Base-by-base conservation (phyloP, 1,139 yeast genomes). In the Candida sanyaensis region DNA sequence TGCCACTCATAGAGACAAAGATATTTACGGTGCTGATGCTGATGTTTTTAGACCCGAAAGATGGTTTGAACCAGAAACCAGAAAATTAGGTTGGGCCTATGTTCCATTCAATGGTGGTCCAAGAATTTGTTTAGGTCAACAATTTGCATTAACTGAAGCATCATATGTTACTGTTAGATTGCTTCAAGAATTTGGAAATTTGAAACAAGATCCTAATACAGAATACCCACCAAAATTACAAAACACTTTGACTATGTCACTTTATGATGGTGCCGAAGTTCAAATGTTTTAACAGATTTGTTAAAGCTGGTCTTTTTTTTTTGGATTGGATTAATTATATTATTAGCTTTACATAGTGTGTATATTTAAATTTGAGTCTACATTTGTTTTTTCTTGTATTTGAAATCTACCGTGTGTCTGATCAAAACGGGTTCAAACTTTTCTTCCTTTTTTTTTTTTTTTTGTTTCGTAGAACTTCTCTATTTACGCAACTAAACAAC, bases 1-100 rank as follows among this genome's bases (percentile, higher is more conserved):
- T 52, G 55, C 68, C 24, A 64, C 72, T 53, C 86, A 81, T 52
- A 66, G 81, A 46, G 62, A 66, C 47, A 53, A 54, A 37, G 55
- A 55, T 8, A 58, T 63, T 51, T 81, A 77, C 64, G 85, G 84
- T 23, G 59, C 68, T 34, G 81, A 78, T 50, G 73, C 77, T n/a
- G 55, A 60, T 10, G 65, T 48, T 30, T 79, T 72, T 61, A 64
- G 71, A 33, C 84, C 84, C 3, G 81, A 76, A 49, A 68, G 84
- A 52, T 79, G 84, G 84, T 41, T 41, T 33, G 43, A 41, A 33
- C 61, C 59, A 36, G 53, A 53, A 37, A 61, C 60, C 6, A 62
- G 62, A 44, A 71, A 71, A 50, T 62, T 68, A 38, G 76, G 77
- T 30, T 70, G 75, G 75, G 71, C 76, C 5, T 73, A 68, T 53